Base-by-base conservation (phyloP, 1,139 yeast species). In the Diutina catenulata region DNA sequence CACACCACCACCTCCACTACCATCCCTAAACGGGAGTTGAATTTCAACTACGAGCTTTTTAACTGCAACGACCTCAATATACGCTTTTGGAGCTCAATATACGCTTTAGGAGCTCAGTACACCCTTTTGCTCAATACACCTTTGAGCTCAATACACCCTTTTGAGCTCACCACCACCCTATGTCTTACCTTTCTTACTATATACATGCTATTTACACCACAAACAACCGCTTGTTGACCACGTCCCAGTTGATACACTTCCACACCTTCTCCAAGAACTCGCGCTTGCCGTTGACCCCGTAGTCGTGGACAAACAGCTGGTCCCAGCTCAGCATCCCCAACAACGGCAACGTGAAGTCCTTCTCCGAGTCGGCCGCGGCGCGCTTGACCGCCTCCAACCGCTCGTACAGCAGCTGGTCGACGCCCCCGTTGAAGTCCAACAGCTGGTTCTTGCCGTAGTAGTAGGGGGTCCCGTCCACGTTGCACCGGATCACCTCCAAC, bases 381-480 rank as follows among this genome's bases (percentile, higher is more conserved):
- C 20, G 15, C 14, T 25, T 19, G 26, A 25, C 22, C 13, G 18
- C 37, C 10, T 19, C 13, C 48, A 78, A 60, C 39, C 59, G 57
- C 33, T 68, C 66, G 47, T 59, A 76, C 44, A 73, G 76, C 4
- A 60, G 61, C 43, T 72, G 72, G 41, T 69, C 73, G 26, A 81
- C 68, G 10, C 83, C 76, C 11, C 81, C 78, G 56, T 82, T 86
- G 50, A 91, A 64, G 55, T 88, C 96, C 37, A 78, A 59, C 4
- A 72, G 57, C 60, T 86, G 94, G 51, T 79, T 74, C 49, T 88
- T 77, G 31, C 81, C 79, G 53, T 74, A 76, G 49, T 76, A 76
- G 55, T 83, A 84, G 20, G 98, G 97, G 1, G 96, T 76, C 38
- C 98, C 98, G 45, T 93, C 91, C 53, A 84, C 80, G 57, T 82